Base-by-base conservation (phyloP, 179 eudicot genomes). In the Patellifolia procumbens region DNA sequence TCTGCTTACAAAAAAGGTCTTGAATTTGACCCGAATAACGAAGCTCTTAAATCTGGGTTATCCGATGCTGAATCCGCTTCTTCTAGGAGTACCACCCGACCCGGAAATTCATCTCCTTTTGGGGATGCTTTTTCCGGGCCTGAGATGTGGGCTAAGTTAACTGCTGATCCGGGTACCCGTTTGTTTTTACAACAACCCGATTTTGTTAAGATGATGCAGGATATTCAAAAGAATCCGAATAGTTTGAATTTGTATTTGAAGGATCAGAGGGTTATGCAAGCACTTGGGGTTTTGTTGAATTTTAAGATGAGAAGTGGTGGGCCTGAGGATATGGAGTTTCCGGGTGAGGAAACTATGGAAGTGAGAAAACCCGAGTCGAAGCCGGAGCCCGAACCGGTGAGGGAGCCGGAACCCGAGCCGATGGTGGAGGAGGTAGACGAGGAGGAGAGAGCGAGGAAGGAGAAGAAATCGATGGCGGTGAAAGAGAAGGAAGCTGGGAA, bases 261-360 rank as follows among this genome's bases (percentile, higher is more conserved):
- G 89, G 98, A 94, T 80, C 97, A 86, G 81, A 92, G 97, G 80
- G 97, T 94, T 34, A 94, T 94, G 98, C 91, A 92, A 69, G 88
- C 97, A 0, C 71, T 94, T 7, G 97, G 97, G 6, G 97, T 86
- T 4, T 69, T 94, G 81, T 68, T 94, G 77, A 91, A 91, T 37
- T 79, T 94, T 65, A 89, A 90, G 72, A 29, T 94, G 15, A 63
- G 79, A 77, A 72, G 74, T 39, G 76, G 81, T 45, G 76, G 73
- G 13, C 84, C 74, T 0, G 89, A 83, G 12, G 97, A 92, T 65
- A 68, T 37, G 43, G 92, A 88, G 48, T 39, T 86, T 74, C 76
- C 83, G 2, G 78, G 76, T 11, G 87, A 79, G 75, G 86, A 80
- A 73, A 73, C 78, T 72, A 67, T 55, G 55, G 78, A 77, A 82